Evolutionary conservation across 306 rosid genomes (phyloP).

Genomic region (Sechiopsis laciniata): DNA sequence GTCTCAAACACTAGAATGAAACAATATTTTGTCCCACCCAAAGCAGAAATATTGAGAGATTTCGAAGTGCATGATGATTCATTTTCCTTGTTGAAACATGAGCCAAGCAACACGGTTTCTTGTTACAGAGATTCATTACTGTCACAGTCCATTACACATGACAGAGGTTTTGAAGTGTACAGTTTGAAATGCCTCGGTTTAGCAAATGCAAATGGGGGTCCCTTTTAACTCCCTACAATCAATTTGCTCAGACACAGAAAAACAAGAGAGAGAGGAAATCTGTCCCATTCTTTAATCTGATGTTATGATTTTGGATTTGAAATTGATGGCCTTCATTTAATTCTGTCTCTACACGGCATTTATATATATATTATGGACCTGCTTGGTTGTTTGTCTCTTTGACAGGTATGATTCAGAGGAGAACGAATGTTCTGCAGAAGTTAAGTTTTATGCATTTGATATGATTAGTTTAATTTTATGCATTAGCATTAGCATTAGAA

Average conservation of each 20-base stretch:
- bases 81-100: conserved; percentile 20
- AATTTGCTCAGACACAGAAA: neutral
- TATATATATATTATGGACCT: neutral
- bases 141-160: conserved; percentile 17
- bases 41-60: neutral
- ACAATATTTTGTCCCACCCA: neutral
- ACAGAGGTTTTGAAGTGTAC: conserved; percentile 41
- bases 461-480: neutral
- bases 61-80: conserved; percentile 9
- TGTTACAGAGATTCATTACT: conserved; percentile 17
- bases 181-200: conserved; percentile 59
- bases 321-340: neutral
- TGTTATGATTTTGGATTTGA: neutral
- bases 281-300: neutral
- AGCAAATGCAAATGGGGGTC: conserved; percentile 50
- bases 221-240: conserved; percentile 13
- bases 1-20: neutral
- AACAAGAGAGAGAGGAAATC: neutral
- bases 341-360: neutral
- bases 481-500: neutral
- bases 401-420: neutral
- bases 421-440: neutral
- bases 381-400: neutral
- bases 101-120: conserved; percentile 20
- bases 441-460: neutral